Conservation (phyloP, 352 stramenopile genomes). For the Phytophthora sojae region DNA sequence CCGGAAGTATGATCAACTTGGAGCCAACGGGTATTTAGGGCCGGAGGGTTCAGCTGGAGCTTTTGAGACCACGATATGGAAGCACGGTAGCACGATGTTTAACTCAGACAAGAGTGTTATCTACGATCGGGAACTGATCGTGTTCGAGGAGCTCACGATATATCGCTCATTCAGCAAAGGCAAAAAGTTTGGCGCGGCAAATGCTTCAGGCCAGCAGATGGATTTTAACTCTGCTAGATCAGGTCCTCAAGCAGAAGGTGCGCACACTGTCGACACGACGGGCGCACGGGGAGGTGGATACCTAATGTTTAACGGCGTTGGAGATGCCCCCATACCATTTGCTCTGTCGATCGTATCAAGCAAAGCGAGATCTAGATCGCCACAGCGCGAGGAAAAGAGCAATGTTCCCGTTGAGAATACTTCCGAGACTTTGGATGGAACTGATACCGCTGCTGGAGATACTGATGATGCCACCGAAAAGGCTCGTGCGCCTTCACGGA, state of each 20-base stretch:
- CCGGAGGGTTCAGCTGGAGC: constrained; percentile 72
- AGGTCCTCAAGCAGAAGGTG: constrained; percentile 44
- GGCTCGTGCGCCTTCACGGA: constrained; percentile 8
- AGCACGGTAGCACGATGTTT: constrained; percentile 82
- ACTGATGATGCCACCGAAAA: constrained; percentile 10
- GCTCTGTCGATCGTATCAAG: constrained; percentile 69
- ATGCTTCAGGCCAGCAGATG: constrained; percentile 46
- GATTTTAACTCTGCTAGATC: constrained; percentile 53
- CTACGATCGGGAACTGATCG: constrained; percentile 79
- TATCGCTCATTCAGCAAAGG: constrained; percentile 81
- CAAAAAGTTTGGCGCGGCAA: constrained; percentile 42
- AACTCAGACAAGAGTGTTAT: constrained; percentile 84
- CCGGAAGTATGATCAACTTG: constrained; percentile 84
- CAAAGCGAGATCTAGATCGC: constrained; percentile 16
- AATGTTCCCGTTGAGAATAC: constrained; percentile 11
- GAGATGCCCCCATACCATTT: constrained; percentile 83
- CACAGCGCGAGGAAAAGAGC: constrained; percentile 17
- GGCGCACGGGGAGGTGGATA: constrained; percentile 76
- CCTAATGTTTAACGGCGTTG: constrained; percentile 89
- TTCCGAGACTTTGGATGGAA: constrained; percentile 4
- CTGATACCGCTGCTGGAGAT: not conserved
- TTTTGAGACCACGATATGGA: constrained; percentile 89
- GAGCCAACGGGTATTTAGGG: constrained; percentile 81
- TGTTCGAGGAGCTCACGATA: constrained; percentile 84
- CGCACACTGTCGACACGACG: constrained; percentile 48